phyloP scores from a whole-genome alignment of 2,329 filamentous ascomycete species.

The Penicillium aurantiogriseum region DNA sequence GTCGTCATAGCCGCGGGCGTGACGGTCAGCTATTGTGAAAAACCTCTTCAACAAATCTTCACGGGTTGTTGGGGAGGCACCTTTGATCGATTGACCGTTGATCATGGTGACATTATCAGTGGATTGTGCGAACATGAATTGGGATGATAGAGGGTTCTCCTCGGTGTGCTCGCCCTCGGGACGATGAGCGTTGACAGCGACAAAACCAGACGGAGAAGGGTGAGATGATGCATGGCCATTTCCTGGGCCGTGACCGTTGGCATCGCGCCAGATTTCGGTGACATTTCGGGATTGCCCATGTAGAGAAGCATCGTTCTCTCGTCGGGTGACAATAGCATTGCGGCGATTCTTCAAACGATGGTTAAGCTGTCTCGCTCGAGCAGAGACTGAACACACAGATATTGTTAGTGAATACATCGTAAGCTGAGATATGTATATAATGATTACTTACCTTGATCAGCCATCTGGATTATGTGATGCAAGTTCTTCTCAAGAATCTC shows the following conservation, averaged over 20 bases:
- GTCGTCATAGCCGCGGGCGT: constrained; percentile 41
- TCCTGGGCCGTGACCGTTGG: constrained; percentile 31
- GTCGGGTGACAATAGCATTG: constrained; percentile 67
- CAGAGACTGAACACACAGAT: constrained; percentile 53
- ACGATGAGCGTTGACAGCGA: constrained; percentile 58
- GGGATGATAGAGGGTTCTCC: constrained; percentile 34
- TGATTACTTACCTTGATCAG: constrained; percentile 63
- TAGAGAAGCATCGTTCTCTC: constrained; percentile 47
- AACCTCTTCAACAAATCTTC: constrained; percentile 64
- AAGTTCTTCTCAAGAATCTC: constrained; percentile 81
- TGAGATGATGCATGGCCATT: constrained; percentile 28
- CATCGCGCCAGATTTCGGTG: constrained; percentile 41
- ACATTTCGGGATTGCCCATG: constrained; percentile 33
- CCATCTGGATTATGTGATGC: constrained; percentile 72
- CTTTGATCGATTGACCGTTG: constrained; percentile 50
- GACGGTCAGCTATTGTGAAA: constrained; percentile 58
- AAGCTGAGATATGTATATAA: not conserved
- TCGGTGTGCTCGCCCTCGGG: constrained; percentile 35
- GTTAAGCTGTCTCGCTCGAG: constrained; percentile 73
- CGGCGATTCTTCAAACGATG: constrained; percentile 74
- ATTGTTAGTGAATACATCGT: not conserved
- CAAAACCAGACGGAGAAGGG: constrained; percentile 55
- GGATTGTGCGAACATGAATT: constrained; percentile 43
- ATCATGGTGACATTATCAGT: constrained; percentile 50
- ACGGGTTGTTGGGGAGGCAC: constrained; percentile 56